Evolutionary conservation across 1,284 basidiomycete genomes (phyloP), one percentile per base, ranked within the genome.

Genomic region (Sanghuangporus baumii): DNA sequence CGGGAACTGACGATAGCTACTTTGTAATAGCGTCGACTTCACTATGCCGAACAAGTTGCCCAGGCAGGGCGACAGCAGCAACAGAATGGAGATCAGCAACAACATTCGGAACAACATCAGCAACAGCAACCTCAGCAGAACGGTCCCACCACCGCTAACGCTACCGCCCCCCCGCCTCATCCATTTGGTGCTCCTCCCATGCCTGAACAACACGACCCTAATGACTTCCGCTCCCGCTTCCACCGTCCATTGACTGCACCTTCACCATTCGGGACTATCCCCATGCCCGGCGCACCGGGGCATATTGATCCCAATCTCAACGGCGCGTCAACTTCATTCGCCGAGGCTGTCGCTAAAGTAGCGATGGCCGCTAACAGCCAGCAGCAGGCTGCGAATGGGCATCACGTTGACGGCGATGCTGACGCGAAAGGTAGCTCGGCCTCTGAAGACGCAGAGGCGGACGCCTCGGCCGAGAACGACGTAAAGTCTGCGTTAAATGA

Each of bases 221-320:
- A 79, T 66, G 86, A 89, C 66, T 87, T 89, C 67, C 85, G 88
- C 41, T 83, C 82, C 5, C 84, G 88, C 55, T 91, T 90, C 70
- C 85, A 85, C 63, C 79, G 86, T 26, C 75, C 87, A 2, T 76
- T 91, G 57, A 77, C 81, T 40, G 86, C 81, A 0, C 87, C 87
- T 0, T 79, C 85, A 0, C 88, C 88, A 0, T 90, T 90, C 74
- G 79, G 75, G 52, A 73, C 76, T 34, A 58, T 50, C 50, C 46
- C 60, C 18, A n/a, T 55, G 12, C 48, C 52, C 26, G 40, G 51
- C 31, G 20, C 62, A 3, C 48, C 12, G 34, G 59, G 23, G 34
- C 63, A 57, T 18, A 59, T 64, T 31, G 62, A 64, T 47, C 62
- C 62, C 23, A 41, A 41, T 23, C 46, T 64, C 31, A 55, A 55